Conservation (phyloP, 495 filamentous ascomycete species). For the Echria macrotheca region DNA sequence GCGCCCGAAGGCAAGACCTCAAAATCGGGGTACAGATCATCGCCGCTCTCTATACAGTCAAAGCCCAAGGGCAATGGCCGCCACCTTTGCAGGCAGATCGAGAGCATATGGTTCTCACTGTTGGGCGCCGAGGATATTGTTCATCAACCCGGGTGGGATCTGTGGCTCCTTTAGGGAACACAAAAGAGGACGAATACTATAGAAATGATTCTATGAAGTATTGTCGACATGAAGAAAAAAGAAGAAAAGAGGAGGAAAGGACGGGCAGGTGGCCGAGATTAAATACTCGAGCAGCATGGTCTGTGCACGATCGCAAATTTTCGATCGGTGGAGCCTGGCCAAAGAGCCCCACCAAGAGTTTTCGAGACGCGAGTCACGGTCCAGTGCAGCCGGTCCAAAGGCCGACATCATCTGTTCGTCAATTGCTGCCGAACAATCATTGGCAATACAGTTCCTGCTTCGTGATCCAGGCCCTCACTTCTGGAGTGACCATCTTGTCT, state of each 20-base stretch:
- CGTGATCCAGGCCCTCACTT: constrained; percentile 56
- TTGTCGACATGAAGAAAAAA: constrained; percentile 55
- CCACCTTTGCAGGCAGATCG: constrained; percentile 48
- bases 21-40: constrained; percentile 57
- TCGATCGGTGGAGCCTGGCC: neutral
- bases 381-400: neutral
- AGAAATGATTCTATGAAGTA: constrained; percentile 84
- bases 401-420: constrained; percentile 29
- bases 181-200: constrained; percentile 78
- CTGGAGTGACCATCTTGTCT: constrained; percentile 55
- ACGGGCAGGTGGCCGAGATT: constrained; percentile 9
- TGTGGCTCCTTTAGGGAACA: constrained; percentile 67
- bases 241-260: constrained; percentile 27
- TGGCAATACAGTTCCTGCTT: constrained; percentile 45
- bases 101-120: constrained; percentile 52
- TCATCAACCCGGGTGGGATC: constrained; percentile 61
- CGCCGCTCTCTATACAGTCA: constrained; percentile 55
- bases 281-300: constrained; percentile 35
- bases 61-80: constrained; percentile 27
- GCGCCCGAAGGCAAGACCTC: constrained; percentile 50
- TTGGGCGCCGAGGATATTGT: constrained; percentile 53
- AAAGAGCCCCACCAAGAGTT: constrained; percentile 24
- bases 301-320: constrained; percentile 39
- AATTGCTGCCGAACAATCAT: too few relatives aligned
- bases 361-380: too few relatives aligned